A percentile compares a stretch with the other conserved stretches of the same genome.
Conservation (phyloP, 2,329 filamentous ascomycete genomes). For the Fusarium palustre region DNA sequence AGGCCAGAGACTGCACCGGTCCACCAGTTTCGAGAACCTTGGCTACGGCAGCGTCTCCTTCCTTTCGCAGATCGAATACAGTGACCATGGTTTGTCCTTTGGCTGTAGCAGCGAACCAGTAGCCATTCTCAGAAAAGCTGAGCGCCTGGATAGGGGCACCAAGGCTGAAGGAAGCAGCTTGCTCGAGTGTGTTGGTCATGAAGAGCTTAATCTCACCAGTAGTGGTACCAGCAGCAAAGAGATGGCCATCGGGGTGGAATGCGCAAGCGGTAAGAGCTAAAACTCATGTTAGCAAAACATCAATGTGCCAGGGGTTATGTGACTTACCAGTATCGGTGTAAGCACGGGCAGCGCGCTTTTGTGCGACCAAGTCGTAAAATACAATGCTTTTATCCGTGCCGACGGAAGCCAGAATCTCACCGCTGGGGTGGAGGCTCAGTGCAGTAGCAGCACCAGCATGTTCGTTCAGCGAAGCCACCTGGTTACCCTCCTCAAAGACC, state of each 20-base stretch:
- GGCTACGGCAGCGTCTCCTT: constrained; percentile 81
- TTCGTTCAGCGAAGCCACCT: constrained; percentile 77
- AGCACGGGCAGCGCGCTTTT: constrained; percentile 79
- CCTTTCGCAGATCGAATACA: constrained; percentile 92
- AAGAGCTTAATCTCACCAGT: constrained; percentile 88
- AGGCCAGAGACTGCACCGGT: constrained; percentile 79
- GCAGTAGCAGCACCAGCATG: constrained; percentile 86
- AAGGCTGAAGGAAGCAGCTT: constrained; percentile 78
- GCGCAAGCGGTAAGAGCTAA: constrained; percentile 79
- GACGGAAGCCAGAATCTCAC: constrained; percentile 85
- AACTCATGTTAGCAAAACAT: constrained; percentile 13
- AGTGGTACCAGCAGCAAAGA: constrained; percentile 85
- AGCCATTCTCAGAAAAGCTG: constrained; percentile 95
- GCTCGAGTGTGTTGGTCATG: constrained; percentile 82
- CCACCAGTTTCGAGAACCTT: constrained; percentile 90
- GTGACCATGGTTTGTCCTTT: constrained; percentile 82
- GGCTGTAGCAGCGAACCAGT: constrained; percentile 88
- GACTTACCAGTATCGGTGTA: constrained; percentile 82
- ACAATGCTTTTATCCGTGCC: constrained; percentile 93
- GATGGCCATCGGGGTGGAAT: constrained; percentile 97
- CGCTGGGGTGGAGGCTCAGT: constrained; percentile 84
- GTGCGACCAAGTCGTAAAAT: constrained; percentile 81
- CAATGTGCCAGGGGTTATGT: neutral
- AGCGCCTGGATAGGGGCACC: constrained; percentile 79
- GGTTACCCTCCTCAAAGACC: constrained; percentile 78